Conservation (phyloP, 2,329 filamentous ascomycete species). For the Epichloe uncinata region DNA sequence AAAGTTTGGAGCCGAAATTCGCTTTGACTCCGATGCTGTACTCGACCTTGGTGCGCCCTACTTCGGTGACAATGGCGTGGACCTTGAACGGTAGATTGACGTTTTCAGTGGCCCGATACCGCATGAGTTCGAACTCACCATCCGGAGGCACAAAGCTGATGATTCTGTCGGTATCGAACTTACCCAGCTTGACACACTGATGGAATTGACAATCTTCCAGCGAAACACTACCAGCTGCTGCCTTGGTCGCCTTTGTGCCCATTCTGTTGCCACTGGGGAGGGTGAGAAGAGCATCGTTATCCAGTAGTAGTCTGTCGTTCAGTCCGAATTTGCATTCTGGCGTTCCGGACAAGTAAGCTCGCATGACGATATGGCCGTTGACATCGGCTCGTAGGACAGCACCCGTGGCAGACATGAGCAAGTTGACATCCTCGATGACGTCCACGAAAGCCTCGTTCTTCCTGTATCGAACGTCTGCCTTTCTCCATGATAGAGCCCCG, state of each 20-base stretch:
- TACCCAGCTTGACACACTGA: constrained; percentile 94
- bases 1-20: constrained; percentile 92
- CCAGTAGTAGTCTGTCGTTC: constrained; percentile 88
- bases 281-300: constrained; percentile 53
- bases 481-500: constrained; percentile 89
- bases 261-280: constrained; percentile 63
- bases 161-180: constrained; percentile 91
- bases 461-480: constrained; percentile 95
- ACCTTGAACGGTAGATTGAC: constrained; percentile 98
- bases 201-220: constrained; percentile 98
- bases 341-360: constrained; percentile 88
- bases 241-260: constrained; percentile 82
- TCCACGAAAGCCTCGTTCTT: constrained; percentile 99
- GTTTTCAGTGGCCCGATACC: constrained; percentile 94
- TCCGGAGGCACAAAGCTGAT: constrained; percentile 96
- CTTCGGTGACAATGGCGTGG: constrained; percentile 94
- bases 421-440: constrained; percentile 97
- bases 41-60: constrained; percentile 94
- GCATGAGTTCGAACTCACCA: constrained; percentile 97
- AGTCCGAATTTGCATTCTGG: constrained; percentile 98
- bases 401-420: constrained; percentile 96
- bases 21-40: constrained; percentile 96
- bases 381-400: constrained; percentile 92
- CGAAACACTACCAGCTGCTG: constrained; percentile 87
- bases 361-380: constrained; percentile 96